Percentiles rank a stretch among this genome's conserved stretches.
Conservation (phyloP, 352 stramenopile genomes). For the Aphanomyces invadans region DNA sequence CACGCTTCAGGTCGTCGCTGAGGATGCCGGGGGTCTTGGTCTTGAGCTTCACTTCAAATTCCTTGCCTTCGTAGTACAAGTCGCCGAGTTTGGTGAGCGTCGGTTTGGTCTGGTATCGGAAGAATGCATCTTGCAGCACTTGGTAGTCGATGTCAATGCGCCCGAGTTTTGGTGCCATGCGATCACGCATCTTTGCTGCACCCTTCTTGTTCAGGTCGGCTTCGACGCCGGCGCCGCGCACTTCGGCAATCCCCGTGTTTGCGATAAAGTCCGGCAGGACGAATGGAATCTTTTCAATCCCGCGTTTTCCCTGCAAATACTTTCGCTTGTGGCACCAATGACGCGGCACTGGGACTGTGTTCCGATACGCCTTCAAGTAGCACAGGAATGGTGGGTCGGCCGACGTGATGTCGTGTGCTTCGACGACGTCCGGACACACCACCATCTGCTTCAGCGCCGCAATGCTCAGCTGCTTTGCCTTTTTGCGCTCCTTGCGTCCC, state of each 20-base stretch:
- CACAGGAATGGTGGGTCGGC: constrained; percentile 93
- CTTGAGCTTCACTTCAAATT: constrained; percentile 90
- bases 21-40: constrained; percentile 87
- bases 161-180: constrained; percentile 94
- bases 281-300: constrained; percentile 94
- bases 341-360: constrained; percentile 93
- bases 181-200: constrained; percentile 89
- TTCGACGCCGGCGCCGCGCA: constrained; percentile 61
- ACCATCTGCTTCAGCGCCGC: constrained; percentile 96
- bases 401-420: constrained; percentile 95
- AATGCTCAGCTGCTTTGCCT: constrained; percentile 89
- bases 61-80: constrained; percentile 97
- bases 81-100: constrained; percentile 77
- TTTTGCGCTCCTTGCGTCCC: constrained; percentile 91
- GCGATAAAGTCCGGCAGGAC: constrained; percentile 96
- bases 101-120: constrained; percentile 98
- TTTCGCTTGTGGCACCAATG: constrained; percentile 98
- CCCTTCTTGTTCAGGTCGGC: constrained; percentile 87
- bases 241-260: constrained; percentile 88
- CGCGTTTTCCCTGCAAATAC: constrained; percentile 95
- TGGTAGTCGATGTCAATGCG: constrained; percentile 98
- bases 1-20: constrained; percentile 79
- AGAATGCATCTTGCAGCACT: constrained; percentile 97
- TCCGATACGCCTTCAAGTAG: constrained; percentile 92
- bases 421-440: constrained; percentile 89